Evolutionary conservation across 768 basidiomycete genomes (phyloP), one percentile per base, ranked within the genome.

Genomic region (Ramaria sp.): DNA sequence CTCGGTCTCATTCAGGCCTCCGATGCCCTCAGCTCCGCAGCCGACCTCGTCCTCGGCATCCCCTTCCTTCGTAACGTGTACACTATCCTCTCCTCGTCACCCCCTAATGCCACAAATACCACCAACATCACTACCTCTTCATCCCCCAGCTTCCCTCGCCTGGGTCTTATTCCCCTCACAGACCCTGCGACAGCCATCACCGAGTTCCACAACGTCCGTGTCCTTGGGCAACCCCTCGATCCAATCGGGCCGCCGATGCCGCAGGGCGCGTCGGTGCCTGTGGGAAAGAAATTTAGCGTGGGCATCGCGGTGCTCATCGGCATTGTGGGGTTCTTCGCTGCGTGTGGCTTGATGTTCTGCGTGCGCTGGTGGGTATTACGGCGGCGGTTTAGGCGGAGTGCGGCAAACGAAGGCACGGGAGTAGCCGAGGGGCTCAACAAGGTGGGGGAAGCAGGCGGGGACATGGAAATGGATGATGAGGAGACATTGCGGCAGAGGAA

Each of bases 21-120:
- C 43, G 60, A 66, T 10, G 62, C 61, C 2, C 59, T 71, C 0
- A 55, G 59, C 3, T 60, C 57, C 13, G 67, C 78, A 16, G 81
- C 77, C 0, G 87, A 89, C 64, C 81, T 90, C 69, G 72, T 90
- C 55, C 79, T 90, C 37, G 88, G 86, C 38, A 83, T 87, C 0
- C 81, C 87, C 0, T 90, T 90, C 63, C 68, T 90, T 61, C 75
- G 85, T 10, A 88, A 82, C 61, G 74, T 79, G 3, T 90, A 91
- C 63, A 82, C 78, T 12, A 85, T 91, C 58, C 77, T 88, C 75
- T 82, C 81, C 0, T 87, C 13, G 60, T 61, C 3, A 79, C 83
- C 64, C 67, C 56, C 32, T n/a, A 60, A 61, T 22, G 54, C 59
- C 42, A 56, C 58, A 25, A 59, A 59, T 37, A 58, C 53, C 42